Evolutionary conservation across 2,329 filamentous ascomycete species (phyloP).

Genomic region (Lasiodiplodia sp.): DNA sequence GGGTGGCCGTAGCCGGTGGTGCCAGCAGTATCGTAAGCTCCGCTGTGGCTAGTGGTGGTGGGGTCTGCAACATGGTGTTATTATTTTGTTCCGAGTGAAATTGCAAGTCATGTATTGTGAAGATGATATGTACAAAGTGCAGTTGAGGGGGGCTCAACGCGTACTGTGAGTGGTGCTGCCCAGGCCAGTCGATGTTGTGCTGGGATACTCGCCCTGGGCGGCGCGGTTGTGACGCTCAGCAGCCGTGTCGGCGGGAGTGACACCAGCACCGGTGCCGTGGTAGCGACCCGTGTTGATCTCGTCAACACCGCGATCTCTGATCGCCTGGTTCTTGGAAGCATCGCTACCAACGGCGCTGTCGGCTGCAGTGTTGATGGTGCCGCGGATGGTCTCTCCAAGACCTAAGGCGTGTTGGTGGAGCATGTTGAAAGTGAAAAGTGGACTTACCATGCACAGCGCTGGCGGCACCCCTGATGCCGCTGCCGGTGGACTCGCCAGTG

Average conservation of each 20-base stretch:
- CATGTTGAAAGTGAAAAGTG: not conserved
- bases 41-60: constrained; percentile 14
- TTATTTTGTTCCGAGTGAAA: not conserved
- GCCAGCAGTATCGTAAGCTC: constrained; percentile 2
- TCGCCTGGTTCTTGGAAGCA: constrained; percentile 41
- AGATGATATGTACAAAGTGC: not conserved
- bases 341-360: constrained; percentile 44
- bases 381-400: constrained; percentile 48
- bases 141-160: not conserved
- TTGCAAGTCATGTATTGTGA: not conserved
- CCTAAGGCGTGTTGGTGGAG: constrained; percentile 38
- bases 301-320: constrained; percentile 43
- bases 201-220: constrained; percentile 35
- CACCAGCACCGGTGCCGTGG: constrained; percentile 38
- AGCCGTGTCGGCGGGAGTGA: constrained; percentile 39
- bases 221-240: constrained; percentile 37
- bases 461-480: constrained; percentile 44
- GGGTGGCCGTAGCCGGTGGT: constrained; percentile 4
- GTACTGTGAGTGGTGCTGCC: not conserved
- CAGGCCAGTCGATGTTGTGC: constrained; percentile 4
- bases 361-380: constrained; percentile 45
- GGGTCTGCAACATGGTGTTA: not conserved
- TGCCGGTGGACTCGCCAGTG: constrained; percentile 39
- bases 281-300: constrained; percentile 40
- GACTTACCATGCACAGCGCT: constrained; percentile 44